Percentiles rank a stretch among this genome's conserved stretches.
Conservation (phyloP, 345 rosid species). For the Lepidium didymum region DNA sequence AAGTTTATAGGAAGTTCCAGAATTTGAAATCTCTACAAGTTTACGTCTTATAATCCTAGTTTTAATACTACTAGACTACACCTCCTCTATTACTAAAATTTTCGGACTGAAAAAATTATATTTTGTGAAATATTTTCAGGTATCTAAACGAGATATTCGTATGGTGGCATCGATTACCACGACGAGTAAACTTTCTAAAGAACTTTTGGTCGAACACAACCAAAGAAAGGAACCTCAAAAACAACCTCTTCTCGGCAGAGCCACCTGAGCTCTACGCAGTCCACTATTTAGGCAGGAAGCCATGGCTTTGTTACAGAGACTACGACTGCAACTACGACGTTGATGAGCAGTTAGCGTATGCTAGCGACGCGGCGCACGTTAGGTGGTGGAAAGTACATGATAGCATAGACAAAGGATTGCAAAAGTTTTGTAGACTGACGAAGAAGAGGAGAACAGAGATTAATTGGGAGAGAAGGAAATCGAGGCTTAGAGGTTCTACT, state of each 20-base stretch:
- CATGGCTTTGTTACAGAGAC: slow-evolving; percentile 90
- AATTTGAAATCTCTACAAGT: too few species aligned
- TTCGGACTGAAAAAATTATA: not conserved
- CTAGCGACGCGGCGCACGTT: slow-evolving; percentile 73
- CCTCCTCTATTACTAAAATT: too few species aligned
- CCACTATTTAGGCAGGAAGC: slow-evolving; percentile 81
- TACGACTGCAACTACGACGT: slow-evolving; percentile 87
- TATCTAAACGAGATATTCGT: slow-evolving; percentile 77
- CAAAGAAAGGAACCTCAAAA: slow-evolving; percentile 53
- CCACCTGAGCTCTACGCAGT: slow-evolving; percentile 74
- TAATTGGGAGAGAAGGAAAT: slow-evolving; percentile 68
- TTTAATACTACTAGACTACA: too few species aligned
- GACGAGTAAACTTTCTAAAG: slow-evolving; percentile 73
- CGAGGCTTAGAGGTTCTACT: slow-evolving; percentile 38
- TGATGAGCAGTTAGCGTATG: slow-evolving; percentile 53
- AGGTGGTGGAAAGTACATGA: slow-evolving; percentile 91
- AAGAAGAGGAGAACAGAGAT: slow-evolving; percentile 55
- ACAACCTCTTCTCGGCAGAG: slow-evolving; percentile 63
- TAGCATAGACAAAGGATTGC: slow-evolving; percentile 51
- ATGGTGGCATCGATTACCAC: slow-evolving; percentile 90
- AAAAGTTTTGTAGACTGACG: slow-evolving; percentile 61
- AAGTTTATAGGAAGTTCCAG: too few species aligned
- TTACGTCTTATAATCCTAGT: too few species aligned
- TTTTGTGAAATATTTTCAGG: slow-evolving; percentile 1
- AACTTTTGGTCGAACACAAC: slow-evolving; percentile 87